Conservation (phyloP, 192 early-diverging fungal genomes). For the Funneliformis mosseae region DNA sequence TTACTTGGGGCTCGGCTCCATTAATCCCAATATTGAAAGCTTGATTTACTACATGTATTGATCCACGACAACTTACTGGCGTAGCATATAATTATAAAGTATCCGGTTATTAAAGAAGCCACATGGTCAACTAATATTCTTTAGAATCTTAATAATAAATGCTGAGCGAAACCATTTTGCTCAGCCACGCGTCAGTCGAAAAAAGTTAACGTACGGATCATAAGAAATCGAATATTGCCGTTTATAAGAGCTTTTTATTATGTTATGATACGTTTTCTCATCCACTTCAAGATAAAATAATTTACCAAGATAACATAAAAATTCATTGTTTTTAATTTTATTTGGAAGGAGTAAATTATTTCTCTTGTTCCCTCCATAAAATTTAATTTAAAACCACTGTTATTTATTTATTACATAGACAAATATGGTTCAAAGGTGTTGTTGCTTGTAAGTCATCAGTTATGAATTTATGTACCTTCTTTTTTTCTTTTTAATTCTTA, state of each 20-base stretch:
- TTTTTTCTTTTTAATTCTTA: background rate
- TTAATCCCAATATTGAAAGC: background rate
- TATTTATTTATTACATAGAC: background rate
- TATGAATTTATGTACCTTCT: background rate
- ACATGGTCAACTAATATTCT: background rate
- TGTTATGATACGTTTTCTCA: background rate
- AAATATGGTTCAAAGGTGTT: constrained; percentile 19
- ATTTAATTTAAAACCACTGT: background rate
- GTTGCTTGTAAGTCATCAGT: background rate
- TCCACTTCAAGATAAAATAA: too few species aligned
- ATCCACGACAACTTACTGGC: background rate
- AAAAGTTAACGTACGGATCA: background rate
- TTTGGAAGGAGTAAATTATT: background rate
- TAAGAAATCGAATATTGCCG: background rate
- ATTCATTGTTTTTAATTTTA: background rate
- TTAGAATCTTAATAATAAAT: background rate
- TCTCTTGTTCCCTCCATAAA: background rate
- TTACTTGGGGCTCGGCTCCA: background rate
- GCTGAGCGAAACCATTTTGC: constrained; percentile 1
- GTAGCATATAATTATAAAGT: background rate
- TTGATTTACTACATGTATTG: background rate
- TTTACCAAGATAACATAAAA: too few species aligned
- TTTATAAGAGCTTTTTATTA: background rate
- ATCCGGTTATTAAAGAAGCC: background rate
- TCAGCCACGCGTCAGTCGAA: background rate